These are phyloP conservation scores for Xylaria acuta DNA, from an alignment of 495 filamentous ascomycete genomes.

Conservation along the genomic window DNA sequence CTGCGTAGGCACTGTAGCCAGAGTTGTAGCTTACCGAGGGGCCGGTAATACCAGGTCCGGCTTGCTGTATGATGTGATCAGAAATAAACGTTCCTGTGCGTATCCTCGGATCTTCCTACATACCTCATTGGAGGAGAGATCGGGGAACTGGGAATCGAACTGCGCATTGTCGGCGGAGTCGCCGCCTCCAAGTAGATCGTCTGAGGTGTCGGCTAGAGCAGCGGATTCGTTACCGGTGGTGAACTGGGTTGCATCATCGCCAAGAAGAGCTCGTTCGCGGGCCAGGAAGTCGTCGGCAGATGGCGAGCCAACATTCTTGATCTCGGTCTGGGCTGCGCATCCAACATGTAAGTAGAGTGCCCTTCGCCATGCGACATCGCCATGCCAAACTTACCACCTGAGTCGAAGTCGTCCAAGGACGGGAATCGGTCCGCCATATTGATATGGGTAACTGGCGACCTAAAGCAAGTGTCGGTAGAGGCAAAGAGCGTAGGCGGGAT, in stretches of 20 bases:
- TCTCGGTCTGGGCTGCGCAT: constrained; percentile 51
- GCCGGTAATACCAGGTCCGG: constrained; percentile 88
- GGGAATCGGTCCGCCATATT: constrained; percentile 96
- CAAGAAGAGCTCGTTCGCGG: constrained; percentile 85
- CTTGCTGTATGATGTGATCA: constrained; percentile 57
- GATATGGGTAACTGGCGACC: constrained; percentile 23
- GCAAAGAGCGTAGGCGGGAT: not conserved
- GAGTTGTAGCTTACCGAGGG: constrained; percentile 73
- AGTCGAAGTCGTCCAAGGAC: constrained; percentile 94
- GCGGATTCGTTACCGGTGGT: constrained; percentile 76
- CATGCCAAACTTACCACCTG: constrained; percentile 64
- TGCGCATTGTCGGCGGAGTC: constrained; percentile 63
- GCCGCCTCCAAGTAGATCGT: constrained; percentile 76
- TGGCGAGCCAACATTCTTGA: constrained; percentile 49
- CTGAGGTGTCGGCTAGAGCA: constrained; percentile 62
- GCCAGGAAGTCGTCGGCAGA: constrained; percentile 82
- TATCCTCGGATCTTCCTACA: constrained; percentile 31
- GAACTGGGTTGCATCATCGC: constrained; percentile 93
- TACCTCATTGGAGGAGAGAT: constrained; percentile 84
- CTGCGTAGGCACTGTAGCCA: constrained; percentile 58
- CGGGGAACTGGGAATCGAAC: constrained; percentile 89
- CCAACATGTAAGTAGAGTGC: constrained; percentile 7
- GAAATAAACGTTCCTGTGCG: not conserved
- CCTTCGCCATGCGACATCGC: not conserved
- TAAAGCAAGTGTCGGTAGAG: not conserved